Base-by-base conservation (phyloP, 2,329 filamentous ascomycete genomes). In the Epichloe gansuensis region DNA sequence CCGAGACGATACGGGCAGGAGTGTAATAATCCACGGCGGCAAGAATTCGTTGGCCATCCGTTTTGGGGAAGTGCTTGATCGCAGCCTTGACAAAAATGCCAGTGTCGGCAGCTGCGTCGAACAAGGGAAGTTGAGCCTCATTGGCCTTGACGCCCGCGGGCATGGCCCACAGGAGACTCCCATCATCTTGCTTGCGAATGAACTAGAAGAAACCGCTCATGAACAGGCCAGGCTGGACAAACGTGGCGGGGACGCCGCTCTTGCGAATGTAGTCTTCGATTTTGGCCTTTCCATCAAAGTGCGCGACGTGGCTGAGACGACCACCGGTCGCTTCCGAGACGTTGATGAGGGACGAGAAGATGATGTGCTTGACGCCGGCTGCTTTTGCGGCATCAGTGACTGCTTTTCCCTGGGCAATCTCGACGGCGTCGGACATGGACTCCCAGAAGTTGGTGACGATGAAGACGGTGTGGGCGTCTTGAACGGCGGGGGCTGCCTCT, bases 241-340 rank as follows among this genome's bases (percentile, higher is more conserved):
- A 81, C 0, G 77, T 72, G 11, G 68, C 70, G 1, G 72, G 71
- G 2, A 82, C 63, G 0, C 70, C 71, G 2, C 74, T 64, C 0
- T 58, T 52, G 11, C 75, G 73, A 51, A 82, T 78, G 56, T 82
- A 80, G n/a, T 68, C 54, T 56, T 81, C 78, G 12, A 77, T 71
- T 35, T 74, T 64, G 31, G 76, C 74, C 60, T 83, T 83, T 53
- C 65, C 66, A 57, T 82, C 79, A 54, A 83, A 83, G 53, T 76
- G 73, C 47, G 64, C 54, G 6, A 75, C 70, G 17, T 68, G 57
- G 3, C 61, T 41, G 1, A 74, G 61, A 1, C 58, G 61, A 2
- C 72, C 73, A 0, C 64, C 62, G 41, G 68, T 66, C 3, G 61
- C 58, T 39, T 71, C 59, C 2, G 63, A 67, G 31, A 68, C 61